These are phyloP conservation scores for Neoascochyta sp. DNA, from an alignment of 2,329 filamentous ascomycete genomes.

Conservation along the genomic window DNA sequence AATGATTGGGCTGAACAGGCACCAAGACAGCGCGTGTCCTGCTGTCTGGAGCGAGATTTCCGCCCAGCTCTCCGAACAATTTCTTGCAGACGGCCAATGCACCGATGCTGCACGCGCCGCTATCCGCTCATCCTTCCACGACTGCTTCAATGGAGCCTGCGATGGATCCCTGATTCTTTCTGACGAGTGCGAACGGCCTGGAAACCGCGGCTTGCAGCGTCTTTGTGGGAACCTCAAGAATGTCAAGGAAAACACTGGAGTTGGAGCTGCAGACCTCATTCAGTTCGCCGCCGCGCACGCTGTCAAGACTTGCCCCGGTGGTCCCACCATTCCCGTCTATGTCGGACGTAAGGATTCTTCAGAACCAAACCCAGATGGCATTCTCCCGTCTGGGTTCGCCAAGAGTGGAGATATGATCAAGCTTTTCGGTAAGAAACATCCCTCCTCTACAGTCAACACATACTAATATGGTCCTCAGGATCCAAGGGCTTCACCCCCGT, in stretches of 20 bases:
- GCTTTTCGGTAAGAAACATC: constrained; percentile 24
- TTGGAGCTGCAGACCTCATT: constrained; percentile 35
- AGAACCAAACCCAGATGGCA: constrained; percentile 15
- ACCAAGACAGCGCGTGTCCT: constrained; percentile 22
- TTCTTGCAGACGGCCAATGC: constrained; percentile 33
- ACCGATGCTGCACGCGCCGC: constrained; percentile 36
- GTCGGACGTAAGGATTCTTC: constrained; percentile 33
- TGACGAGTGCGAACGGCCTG: constrained; percentile 31
- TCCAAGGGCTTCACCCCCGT: constrained; percentile 36
- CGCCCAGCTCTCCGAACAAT: constrained; percentile 29
- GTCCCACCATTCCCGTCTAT: constrained; percentile 32
- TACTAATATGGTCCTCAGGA: constrained; percentile 4
- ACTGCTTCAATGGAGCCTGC: constrained; percentile 37
- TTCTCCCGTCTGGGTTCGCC: constrained; percentile 21
- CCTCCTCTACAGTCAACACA: neutral
- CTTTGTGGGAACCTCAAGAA: constrained; percentile 41
- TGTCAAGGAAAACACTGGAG: constrained; percentile 41
- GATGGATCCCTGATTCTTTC: constrained; percentile 38
- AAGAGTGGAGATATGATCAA: constrained; percentile 19
- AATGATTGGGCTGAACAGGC: constrained; percentile 6
- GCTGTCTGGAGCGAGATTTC: constrained; percentile 34
- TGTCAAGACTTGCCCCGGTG: constrained; percentile 36
- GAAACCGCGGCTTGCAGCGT: constrained; percentile 45
- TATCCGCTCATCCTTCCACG: constrained; percentile 35
- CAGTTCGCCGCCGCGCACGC: constrained; percentile 39